A percentile compares a stretch with the other conserved stretches of the same genome.
These are phyloP conservation scores for Chlamydomonas sphaeroides DNA, from an alignment of 139 green algal species.

Conservation along the genomic window DNA sequence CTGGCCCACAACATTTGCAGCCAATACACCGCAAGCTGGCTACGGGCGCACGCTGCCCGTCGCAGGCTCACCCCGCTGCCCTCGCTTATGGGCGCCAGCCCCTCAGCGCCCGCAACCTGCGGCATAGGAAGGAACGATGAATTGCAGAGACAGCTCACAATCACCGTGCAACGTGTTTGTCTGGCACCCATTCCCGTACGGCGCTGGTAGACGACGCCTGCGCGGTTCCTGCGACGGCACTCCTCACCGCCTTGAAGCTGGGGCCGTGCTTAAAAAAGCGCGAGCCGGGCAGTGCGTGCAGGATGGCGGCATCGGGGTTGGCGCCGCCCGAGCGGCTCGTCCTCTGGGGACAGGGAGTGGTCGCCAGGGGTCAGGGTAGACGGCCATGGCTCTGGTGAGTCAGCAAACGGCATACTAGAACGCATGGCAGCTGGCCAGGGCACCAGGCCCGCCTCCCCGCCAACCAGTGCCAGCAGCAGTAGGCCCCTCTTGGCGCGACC, in stretches of 20 bases:
- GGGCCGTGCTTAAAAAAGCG: neutral
- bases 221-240: no score
- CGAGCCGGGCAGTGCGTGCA: neutral
- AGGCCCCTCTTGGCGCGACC: no score
- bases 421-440: no score
- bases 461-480: no score
- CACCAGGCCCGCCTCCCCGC: no score
- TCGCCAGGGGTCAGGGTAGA: neutral
- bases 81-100: neutral
- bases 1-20: no score
- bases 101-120: neutral
- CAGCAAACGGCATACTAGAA: no score
- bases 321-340: neutral
- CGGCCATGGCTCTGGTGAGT: no score
- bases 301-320: neutral
- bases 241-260: no score
- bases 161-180: neutral
- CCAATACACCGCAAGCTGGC: neutral
- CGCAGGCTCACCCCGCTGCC: slow-evolving; percentile 13
- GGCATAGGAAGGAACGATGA: neutral
- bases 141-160: neutral
- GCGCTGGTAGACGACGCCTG: no score
- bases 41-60: neutral
- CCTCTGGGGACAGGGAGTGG: neutral
- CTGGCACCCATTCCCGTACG: neutral